phyloP scores from a whole-genome alignment of 257 asterid species.

The Solanum dulcamara region DNA sequence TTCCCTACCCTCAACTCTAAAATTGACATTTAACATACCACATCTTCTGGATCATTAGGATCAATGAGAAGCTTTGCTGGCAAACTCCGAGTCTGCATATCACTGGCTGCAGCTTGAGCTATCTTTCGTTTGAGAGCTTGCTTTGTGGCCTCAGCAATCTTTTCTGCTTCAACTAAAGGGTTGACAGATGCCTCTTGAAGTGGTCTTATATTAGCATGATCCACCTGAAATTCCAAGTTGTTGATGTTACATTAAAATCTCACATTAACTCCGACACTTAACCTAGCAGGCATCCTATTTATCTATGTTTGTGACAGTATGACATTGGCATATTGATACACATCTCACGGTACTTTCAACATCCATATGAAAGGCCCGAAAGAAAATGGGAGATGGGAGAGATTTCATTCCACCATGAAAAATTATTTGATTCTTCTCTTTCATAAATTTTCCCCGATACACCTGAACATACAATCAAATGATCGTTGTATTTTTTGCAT shows the following conservation, averaged over 20 bases:
- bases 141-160: constrained; percentile 79
- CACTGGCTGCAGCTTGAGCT: constrained; percentile 75
- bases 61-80: constrained; percentile 85
- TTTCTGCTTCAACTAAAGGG: constrained; percentile 87
- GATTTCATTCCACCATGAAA: not conserved
- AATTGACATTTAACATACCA: constrained; percentile 41
- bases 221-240: constrained; percentile 55
- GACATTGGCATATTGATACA: not conserved
- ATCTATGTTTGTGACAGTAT: not conserved
- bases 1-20: not conserved
- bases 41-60: constrained; percentile 92
- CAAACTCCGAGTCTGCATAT: constrained; percentile 52
- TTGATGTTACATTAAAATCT: not conserved
- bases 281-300: not conserved
- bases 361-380: not conserved
- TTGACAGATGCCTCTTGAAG: constrained; percentile 47
- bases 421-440: not conserved
- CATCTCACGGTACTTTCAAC: not conserved
- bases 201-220: constrained; percentile 76
- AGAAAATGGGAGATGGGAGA: not conserved
- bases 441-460: not conserved
- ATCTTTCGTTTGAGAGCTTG: constrained; percentile 93
- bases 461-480: not conserved
- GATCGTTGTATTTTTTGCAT: not conserved
- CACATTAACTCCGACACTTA: not conserved